Conservation (phyloP, 768 basidiomycete genomes). For the Russula griseocarnosa region DNA sequence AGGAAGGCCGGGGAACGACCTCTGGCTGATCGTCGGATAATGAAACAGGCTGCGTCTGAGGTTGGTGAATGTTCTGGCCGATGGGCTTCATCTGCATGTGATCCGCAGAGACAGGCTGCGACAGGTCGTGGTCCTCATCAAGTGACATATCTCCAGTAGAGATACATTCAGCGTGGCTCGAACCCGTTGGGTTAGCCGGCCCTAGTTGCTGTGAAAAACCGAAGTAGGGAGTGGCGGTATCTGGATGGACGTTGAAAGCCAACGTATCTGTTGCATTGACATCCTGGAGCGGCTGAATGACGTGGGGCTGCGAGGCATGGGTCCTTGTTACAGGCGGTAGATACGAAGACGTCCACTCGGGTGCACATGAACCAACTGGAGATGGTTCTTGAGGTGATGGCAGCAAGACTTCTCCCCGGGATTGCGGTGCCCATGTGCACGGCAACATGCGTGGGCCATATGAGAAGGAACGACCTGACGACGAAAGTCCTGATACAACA, state of each 20-base stretch:
- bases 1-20: background rate
- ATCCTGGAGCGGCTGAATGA: background rate
- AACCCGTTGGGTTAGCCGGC: background rate
- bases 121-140: background rate
- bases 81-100: background rate
- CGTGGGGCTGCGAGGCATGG: background rate
- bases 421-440: background rate
- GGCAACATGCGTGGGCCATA: background rate
- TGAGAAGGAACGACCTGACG: background rate
- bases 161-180: background rate
- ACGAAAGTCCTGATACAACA: background rate
- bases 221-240: background rate
- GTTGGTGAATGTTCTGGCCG: background rate
- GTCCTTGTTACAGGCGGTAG: background rate
- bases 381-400: background rate
- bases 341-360: background rate
- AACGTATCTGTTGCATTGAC: background rate
- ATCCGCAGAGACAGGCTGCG: background rate
- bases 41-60: background rate
- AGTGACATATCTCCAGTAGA: background rate
- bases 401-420: background rate
- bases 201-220: constrained; percentile 2
- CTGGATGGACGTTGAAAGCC: background rate
- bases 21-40: background rate
- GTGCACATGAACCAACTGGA: background rate